Percentiles rank a stretch among this genome's conserved stretches.
Evolutionary conservation across 495 filamentous ascomycete species (phyloP).

Genomic region (Peziza echinospora): DNA sequence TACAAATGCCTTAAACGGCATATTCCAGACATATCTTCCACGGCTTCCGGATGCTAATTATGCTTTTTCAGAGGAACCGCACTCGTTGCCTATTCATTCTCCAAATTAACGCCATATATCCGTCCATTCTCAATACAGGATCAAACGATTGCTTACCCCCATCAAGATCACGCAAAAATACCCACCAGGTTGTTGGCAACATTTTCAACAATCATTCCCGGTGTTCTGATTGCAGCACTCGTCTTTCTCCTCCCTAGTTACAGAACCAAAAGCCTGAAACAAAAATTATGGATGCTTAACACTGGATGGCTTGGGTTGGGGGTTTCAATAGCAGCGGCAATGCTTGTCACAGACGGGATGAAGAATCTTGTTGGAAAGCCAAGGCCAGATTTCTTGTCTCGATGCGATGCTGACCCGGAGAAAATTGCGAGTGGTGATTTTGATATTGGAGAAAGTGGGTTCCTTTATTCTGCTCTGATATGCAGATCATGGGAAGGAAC

Average conservation of each 20-base stretch:
- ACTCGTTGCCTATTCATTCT: not conserved
- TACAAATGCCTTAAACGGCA: too few species aligned
- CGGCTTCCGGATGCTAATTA: too few species aligned
- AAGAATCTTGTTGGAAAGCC: slow-evolving; percentile 80
- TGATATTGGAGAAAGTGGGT: not conserved
- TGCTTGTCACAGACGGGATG: slow-evolving; percentile 59
- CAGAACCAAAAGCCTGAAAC: slow-evolving; percentile 23
- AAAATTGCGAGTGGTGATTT: not conserved
- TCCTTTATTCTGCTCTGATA: too few species aligned
- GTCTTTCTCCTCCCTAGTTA: not conserved
- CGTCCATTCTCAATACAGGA: not conserved
- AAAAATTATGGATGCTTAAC: slow-evolving; percentile 69
- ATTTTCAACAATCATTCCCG: not conserved
- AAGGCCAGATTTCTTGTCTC: slow-evolving; percentile 53
- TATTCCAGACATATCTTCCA: too few species aligned
- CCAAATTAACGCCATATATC: not conserved
- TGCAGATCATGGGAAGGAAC: not conserved
- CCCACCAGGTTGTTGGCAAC: not conserved
- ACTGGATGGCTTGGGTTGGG: slow-evolving; percentile 54
- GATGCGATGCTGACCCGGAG: slow-evolving; percentile 17
- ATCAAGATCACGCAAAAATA: not conserved
- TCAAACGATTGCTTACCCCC: not conserved
- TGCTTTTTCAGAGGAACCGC: not conserved
- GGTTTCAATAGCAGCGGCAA: slow-evolving; percentile 42
- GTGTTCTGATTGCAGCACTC: not conserved